Base-by-base conservation (phyloP, 306 rosid genomes). In the Phaseolus lunatus region DNA sequence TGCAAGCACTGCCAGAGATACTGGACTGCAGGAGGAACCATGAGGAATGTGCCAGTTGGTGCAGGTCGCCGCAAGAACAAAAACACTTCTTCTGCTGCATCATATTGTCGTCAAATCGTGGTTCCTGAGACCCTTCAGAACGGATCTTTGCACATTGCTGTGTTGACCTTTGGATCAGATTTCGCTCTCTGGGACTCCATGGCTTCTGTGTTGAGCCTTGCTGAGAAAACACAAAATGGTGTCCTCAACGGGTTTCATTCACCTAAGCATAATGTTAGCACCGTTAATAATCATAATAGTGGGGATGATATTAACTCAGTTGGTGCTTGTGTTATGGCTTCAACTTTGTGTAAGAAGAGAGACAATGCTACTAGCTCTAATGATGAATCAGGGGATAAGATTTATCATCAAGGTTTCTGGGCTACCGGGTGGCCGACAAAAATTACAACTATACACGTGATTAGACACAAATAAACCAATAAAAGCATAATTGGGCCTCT, bases 11-110 rank as follows among this genome's bases (percentile, higher is more conserved):
- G 98, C 58, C 98, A 90, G 71, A 86, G 98, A 77, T 93, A 93
- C 69, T 93, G 98, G 98, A 93, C 98, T 4, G 90, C 97, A 3
- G 98, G 98, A 56, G 98, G 98, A 47, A 86, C 87, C 57, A 93
- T 90, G 90, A 85, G 98, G 79, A 89, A 88, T 62, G 92, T 93
- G 9, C 93, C 92, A 0, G 91, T 93, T 1, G 98, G 97, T 0
- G 96, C 98, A 11, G 98, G 98, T 39, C 97, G 98, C 5, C 91
- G 98, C 52, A 93, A 90, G 88, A 91, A 88, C 89, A 93, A 93
- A 67, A 87, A 23, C 72, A 41, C 85, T 23, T 78, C 86, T 2
- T 62, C 62, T 31, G 12, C 63, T 0, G 77, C 81, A 4, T 77
- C 88, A 1, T 87, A 87, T 23, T 87, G 79, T 52, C 86, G 61